Evolutionary conservation across 2,329 filamentous ascomycete species (phyloP).

Genomic region (Trichoderma oligosporum): DNA sequence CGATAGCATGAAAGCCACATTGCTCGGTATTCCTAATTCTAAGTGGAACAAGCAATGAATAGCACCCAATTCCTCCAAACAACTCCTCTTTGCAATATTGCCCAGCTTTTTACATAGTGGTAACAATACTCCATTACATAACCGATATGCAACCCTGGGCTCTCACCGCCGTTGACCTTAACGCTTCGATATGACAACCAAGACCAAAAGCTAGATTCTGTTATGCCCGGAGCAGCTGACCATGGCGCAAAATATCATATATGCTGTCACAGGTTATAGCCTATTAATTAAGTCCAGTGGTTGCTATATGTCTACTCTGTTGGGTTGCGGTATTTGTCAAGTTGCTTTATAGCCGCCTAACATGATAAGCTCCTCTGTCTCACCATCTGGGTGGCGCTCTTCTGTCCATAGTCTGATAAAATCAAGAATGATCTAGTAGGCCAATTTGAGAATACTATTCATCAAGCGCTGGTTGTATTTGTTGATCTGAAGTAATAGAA

Average conservation of each 20-base stretch:
- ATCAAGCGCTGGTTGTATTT: background rate
- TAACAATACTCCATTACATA: background rate
- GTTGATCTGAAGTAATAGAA: background rate
- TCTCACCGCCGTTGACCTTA: background rate
- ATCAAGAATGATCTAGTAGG: background rate
- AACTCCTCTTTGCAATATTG: background rate
- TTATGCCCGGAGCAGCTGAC: background rate
- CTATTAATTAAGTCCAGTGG: background rate
- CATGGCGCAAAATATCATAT: background rate
- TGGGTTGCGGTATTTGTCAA: background rate
- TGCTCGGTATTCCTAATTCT: background rate
- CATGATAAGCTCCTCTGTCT: background rate
- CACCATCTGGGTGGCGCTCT: background rate
- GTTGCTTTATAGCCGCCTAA: background rate
- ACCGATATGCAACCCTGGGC: background rate
- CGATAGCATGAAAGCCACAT: background rate
- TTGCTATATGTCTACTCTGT: background rate
- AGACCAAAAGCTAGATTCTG: background rate
- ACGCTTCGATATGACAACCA: background rate
- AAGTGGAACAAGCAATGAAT: background rate
- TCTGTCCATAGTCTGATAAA: background rate
- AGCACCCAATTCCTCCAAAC: background rate
- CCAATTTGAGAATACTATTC: background rate
- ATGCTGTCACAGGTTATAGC: background rate
- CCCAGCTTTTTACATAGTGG: background rate